phyloP scores from a whole-genome alignment of 1,284 basidiomycete species.

The Coniferiporia sulphurascens region DNA sequence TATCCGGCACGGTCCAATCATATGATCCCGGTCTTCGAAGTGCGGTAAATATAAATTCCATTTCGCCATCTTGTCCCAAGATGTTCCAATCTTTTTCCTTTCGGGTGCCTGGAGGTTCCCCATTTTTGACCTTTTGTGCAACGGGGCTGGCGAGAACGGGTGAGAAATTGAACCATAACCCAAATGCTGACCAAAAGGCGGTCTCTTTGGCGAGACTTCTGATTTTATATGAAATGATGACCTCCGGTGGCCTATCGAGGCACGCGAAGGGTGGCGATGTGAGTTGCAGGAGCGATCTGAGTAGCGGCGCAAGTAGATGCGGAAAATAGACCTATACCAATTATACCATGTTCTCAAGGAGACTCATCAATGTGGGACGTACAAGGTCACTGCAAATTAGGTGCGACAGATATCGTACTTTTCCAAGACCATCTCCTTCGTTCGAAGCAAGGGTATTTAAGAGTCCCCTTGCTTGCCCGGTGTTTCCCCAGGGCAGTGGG shows the following conservation, averaged over 20 bases:
- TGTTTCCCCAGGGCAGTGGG: slow-evolving; percentile 65
- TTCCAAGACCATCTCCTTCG: neutral
- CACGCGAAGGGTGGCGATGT: slow-evolving; percentile 45
- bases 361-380: slow-evolving; percentile 25
- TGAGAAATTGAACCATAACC: slow-evolving; percentile 72
- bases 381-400: slow-evolving; percentile 75
- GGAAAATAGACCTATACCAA: slow-evolving; percentile 66
- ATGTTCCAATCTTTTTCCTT: slow-evolving; percentile 27
- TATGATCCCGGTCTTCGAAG: slow-evolving; percentile 51
- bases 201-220: slow-evolving; percentile 74
- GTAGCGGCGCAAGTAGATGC: slow-evolving; percentile 61
- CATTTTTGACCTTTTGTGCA: neutral
- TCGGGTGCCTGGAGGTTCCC: neutral
- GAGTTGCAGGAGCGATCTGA: slow-evolving; percentile 63
- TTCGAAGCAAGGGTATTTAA: slow-evolving; percentile 23
- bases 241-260: slow-evolving; percentile 19
- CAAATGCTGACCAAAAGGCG: slow-evolving; percentile 78
- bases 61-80: slow-evolving; percentile 33
- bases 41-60: slow-evolving; percentile 57
- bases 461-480: slow-evolving; percentile 36
- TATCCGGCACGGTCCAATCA: slow-evolving; percentile 46
- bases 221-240: slow-evolving; percentile 72
- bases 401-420: slow-evolving; percentile 40
- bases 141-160: slow-evolving; percentile 44
- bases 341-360: slow-evolving; percentile 9